phyloP scores from a whole-genome alignment of 139 green algal genomes.

The Chlorella sorokiniana region DNA sequence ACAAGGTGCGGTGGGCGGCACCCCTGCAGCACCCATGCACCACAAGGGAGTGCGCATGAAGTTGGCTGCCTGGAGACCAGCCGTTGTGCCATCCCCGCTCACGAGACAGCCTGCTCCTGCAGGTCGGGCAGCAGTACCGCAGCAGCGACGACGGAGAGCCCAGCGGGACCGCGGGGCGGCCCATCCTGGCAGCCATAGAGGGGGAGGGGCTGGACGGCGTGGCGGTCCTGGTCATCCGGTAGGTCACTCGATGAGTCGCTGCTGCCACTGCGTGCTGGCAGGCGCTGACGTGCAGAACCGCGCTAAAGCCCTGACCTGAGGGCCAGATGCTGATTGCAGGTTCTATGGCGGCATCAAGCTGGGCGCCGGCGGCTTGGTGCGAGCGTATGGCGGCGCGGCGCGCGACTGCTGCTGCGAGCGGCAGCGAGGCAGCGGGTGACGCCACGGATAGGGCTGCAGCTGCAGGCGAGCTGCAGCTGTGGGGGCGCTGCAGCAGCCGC shows the following conservation, averaged over 20 bases:
- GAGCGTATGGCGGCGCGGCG: conserved; percentile 81
- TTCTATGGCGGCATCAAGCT: conserved; percentile 90
- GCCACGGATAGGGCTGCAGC: conserved; percentile 24
- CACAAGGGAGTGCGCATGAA: neutral
- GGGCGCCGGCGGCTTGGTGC: conserved; percentile 80
- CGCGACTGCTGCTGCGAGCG: conserved; percentile 64
- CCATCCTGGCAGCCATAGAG: conserved; percentile 86
- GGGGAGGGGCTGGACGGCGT: conserved; percentile 71
- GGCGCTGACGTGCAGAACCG: no score
- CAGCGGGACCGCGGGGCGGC: conserved; percentile 77
- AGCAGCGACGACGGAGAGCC: conserved; percentile 89
- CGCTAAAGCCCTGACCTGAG: no score
- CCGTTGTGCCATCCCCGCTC: no score
- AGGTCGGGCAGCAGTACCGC: conserved; percentile 46
- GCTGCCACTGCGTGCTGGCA: neutral
- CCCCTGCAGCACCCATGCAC: neutral
- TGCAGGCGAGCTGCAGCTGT: neutral
- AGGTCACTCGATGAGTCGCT: neutral
- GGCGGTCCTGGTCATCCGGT: conserved; percentile 69
- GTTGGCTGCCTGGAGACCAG: neutral
- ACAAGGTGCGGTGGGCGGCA: conserved; percentile 18
- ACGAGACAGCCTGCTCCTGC: neutral
- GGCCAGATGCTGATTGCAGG: conserved; percentile 51
- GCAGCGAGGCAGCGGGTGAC: conserved; percentile 50
- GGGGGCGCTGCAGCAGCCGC: neutral